Percentiles rank a stretch among this genome's conserved stretches.
Conservation (phyloP, 1,284 basidiomycete species). For the Leccinum holopus region DNA sequence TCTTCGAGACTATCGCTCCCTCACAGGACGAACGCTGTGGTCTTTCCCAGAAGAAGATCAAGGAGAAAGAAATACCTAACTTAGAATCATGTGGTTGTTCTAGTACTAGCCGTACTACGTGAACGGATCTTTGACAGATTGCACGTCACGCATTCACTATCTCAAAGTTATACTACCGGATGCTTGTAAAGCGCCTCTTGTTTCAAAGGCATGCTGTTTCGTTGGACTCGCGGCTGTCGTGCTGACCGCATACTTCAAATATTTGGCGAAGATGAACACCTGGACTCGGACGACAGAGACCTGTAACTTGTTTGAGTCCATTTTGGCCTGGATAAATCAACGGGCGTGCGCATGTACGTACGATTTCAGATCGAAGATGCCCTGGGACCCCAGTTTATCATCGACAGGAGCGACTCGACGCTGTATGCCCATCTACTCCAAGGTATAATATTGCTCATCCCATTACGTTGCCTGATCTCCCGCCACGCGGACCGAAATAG, state of each 20-base stretch:
- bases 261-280: slow-evolving; percentile 86
- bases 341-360: slow-evolving; percentile 99
- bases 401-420: slow-evolving; percentile 98
- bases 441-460: slow-evolving; percentile 44
- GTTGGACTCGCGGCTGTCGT: neutral
- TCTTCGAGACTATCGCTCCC: slow-evolving; percentile 88
- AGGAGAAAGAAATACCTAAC: slow-evolving; percentile 62
- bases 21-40: slow-evolving; percentile 61
- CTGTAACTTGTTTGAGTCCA: slow-evolving; percentile 88
- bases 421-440: slow-evolving; percentile 94
- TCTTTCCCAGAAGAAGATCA: slow-evolving; percentile 61
- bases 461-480: neutral
- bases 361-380: slow-evolving; percentile 93
- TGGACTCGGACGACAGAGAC: slow-evolving; percentile 92
- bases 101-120: slow-evolving; percentile 32
- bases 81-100: slow-evolving; percentile 56
- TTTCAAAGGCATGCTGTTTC: slow-evolving; percentile 83
- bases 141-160: slow-evolving; percentile 98
- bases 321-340: slow-evolving; percentile 94
- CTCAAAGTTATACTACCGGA: slow-evolving; percentile 92
- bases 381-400: slow-evolving; percentile 98
- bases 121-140: slow-evolving; percentile 80
- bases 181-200: slow-evolving; percentile 92
- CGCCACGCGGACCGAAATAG: slow-evolving; percentile 34
- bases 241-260: slow-evolving; percentile 41